Evolutionary conservation across 2,329 filamentous ascomycete species (phyloP).

Genomic region (Colletotrichum trifolii): DNA sequence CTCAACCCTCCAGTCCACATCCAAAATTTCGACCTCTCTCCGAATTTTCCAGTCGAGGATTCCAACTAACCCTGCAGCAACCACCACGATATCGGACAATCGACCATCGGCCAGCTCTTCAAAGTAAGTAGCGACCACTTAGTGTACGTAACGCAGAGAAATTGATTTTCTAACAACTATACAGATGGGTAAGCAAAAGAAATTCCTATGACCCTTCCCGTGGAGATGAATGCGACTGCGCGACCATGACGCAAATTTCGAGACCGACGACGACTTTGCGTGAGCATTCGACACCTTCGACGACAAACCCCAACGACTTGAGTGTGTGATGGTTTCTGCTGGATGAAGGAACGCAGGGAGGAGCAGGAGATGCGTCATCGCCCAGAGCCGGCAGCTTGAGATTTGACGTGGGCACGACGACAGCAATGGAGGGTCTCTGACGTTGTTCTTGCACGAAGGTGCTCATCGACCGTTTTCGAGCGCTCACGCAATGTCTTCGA

Average conservation of each 20-base stretch:
- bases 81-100: constrained; percentile 38
- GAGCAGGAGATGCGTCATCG: too few relatives aligned
- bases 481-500: too few relatives aligned
- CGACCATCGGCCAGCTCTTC: constrained; percentile 38
- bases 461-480: too few relatives aligned
- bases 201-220: constrained; percentile 34
- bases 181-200: constrained; percentile 70
- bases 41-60: constrained; percentile 19
- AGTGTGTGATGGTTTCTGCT: too few relatives aligned
- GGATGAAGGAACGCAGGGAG: too few relatives aligned
- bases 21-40: not conserved
- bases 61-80: constrained; percentile 34
- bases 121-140: constrained; percentile 35
- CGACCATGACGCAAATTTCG: constrained; percentile 17
- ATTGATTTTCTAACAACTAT: constrained; percentile 50
- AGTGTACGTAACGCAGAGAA: constrained; percentile 4
- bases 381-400: too few relatives aligned
- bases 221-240: constrained; percentile 19
- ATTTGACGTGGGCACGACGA: too few relatives aligned
- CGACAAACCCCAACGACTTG: constrained; percentile 37
- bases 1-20: not conserved
- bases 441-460: too few relatives aligned
- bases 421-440: too few relatives aligned
- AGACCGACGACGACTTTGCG: constrained; percentile 29
- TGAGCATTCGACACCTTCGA: not conserved